Base-by-base conservation (phyloP, 805 yeast genomes). In the Yamadazyma tumulicola region DNA sequence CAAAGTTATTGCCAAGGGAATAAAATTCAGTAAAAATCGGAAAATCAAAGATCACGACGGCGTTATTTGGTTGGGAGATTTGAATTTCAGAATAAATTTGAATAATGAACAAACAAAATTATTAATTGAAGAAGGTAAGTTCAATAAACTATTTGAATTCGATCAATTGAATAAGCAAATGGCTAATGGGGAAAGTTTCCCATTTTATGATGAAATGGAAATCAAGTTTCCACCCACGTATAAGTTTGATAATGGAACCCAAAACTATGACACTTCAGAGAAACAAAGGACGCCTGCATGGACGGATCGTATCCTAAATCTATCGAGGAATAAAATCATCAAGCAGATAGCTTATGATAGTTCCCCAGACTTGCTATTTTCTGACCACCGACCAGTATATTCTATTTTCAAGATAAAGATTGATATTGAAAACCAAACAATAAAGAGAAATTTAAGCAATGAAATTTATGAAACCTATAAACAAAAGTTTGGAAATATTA, bases 201-300 rank as follows among this genome's bases (percentile, higher is more conserved):
- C 94, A 0, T 81, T 76, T 45, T 93, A 81, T 56, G 75, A 78
- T 43, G 99, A 93, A 59, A 76, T 79, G 68, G 82, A 76, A 32
- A 83, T 93, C 29, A 65, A 62, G 13, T 91, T 93, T 50, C 73
- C 82, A 6, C 99, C 99, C 5, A 93, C 99, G 0, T 93, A 93
- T 61, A 93, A 93, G 54, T 93, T 82, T 55, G 95, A 93, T 54
- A 83, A 85, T 31, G 94, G 95, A 4, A 82, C 95, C 0, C 75
- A 74, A 30, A 60, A 53, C 2, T 93, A 89, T 54, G 99, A 93
- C 55, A 75, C 95, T 0, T 81, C 94, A 26, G 97, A 91, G 50
- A 93, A 93, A 58, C 81, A 79, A 57, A 75, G 99, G 42, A 79
- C 85, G 9, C 99, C 98, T 1, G 94, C 98, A 0, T 93, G 98